These are phyloP conservation scores for Aspergillus latus DNA, from an alignment of 2,329 filamentous ascomycete genomes.

Conservation along the genomic window DNA sequence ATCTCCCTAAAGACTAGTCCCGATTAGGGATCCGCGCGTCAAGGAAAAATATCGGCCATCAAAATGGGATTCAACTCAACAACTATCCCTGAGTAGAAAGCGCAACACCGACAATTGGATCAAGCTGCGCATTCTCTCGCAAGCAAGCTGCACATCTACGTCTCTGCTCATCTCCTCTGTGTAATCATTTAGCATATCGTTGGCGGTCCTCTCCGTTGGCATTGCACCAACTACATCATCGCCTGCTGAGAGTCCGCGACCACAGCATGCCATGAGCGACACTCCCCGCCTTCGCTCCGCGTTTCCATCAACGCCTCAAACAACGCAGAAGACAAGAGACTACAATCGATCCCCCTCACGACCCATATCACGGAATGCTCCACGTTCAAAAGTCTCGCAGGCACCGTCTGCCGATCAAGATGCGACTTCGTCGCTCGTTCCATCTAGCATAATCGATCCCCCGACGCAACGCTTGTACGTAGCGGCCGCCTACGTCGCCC, in stretches of 20 bases:
- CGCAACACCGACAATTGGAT: background rate
- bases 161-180: background rate
- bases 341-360: conserved; percentile 30
- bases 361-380: conserved; percentile 26
- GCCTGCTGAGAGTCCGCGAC: conserved; percentile 21
- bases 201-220: background rate
- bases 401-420: conserved; percentile 23
- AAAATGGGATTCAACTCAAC: background rate
- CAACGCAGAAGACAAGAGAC: conserved; percentile 40
- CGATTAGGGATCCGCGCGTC: conserved; percentile 11
- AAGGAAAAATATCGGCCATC: conserved; percentile 6
- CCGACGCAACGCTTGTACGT: conserved; percentile 89
- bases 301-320: conserved; percentile 72
- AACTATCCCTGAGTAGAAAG: background rate
- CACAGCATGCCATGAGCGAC: conserved; percentile 71
- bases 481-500: conserved; percentile 70
- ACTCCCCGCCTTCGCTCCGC: conserved; percentile 81
- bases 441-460: conserved; percentile 77
- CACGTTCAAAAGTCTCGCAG: conserved; percentile 26
- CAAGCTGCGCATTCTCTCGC: background rate
- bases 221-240: conserved; percentile 7
- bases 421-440: conserved; percentile 65
- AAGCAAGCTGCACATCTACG: background rate
- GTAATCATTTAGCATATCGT: background rate
- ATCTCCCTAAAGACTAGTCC: conserved; percentile 9